Evolutionary conservation across 495 filamentous ascomycete genomes (phyloP), one percentile per base, ranked within the genome.

Genomic region (Aspergillus steynii): DNA sequence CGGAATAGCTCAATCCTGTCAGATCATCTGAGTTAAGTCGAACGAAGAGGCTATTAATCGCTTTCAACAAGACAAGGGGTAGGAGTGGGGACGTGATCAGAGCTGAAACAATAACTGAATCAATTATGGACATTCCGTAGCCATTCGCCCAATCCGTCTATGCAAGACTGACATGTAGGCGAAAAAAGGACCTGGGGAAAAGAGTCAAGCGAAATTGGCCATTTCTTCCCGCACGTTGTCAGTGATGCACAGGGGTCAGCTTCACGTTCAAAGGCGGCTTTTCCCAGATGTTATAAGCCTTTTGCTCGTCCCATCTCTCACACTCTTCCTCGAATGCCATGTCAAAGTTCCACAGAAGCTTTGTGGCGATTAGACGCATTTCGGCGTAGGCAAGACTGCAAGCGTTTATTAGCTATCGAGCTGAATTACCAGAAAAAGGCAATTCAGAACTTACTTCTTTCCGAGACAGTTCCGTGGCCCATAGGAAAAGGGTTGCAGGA

Each of bases 401-500:
- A 0, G 14, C 3, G 14, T 5, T 50, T 54, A 56, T 56, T 63
- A 61, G 37, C 1, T 50, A 5, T 5, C 8, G 5, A 53, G 12
- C 1, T 25, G 6, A 9, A 15, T 20, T 20, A 29, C 10, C 25
- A 49, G 6, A 26, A 9, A 25, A 26, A 27, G 42, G 10, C 9
- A 27, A 20, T 14, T 29, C 9, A 5, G 5, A 2, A 60, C 71
- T 59, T 66, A 78, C 75, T 79, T 81, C 61, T 71, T 73, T 15
- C 82, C 81, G 12, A 83, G 68, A 62, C 82, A 85, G 46, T 80
- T 79, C 0, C 79, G 72, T 0, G 78, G 72, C 2, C 82, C 82
- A 32, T 75, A 60, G 0, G 79, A 82, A 58, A 83, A 82, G 4
- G 81, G 75, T 48, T 79, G 71, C 6, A 79, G 61, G 15, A 65